phyloP scores from a whole-genome alignment of 805 yeast species.

The Cephaloascus fragrans region DNA sequence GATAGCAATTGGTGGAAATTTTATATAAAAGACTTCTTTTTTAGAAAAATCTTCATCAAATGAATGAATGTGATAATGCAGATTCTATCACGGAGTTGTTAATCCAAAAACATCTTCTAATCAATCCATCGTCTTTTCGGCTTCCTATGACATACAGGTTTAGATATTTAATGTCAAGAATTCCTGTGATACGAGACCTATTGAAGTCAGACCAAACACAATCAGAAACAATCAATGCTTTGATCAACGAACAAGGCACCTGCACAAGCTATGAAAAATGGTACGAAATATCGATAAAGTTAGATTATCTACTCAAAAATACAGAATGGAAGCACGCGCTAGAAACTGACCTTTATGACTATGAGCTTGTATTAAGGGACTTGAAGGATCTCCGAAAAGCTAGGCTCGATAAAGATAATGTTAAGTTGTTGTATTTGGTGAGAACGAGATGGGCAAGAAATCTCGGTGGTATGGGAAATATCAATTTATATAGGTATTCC shows the following conservation, averaged over 20 bases:
- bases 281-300: slow-evolving; percentile 49
- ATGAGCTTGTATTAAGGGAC: slow-evolving; percentile 42
- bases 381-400: slow-evolving; percentile 51
- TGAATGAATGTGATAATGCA: too few species aligned
- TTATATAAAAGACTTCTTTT: too few species aligned
- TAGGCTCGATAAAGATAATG: slow-evolving; percentile 46
- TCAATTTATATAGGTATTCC: slow-evolving; percentile 65
- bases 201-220: too few species aligned
- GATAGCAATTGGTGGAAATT: too few species aligned
- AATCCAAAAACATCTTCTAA: not conserved
- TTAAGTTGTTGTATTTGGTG: slow-evolving; percentile 57
- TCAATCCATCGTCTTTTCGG: not conserved
- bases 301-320: slow-evolving; percentile 58
- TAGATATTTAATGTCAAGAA: too few species aligned
- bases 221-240: not conserved
- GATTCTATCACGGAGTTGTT: not conserved
- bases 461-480: slow-evolving; percentile 80
- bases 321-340: slow-evolving; percentile 63
- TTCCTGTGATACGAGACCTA: too few species aligned
- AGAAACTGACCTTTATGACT: slow-evolving; percentile 67
- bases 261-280: slow-evolving; percentile 40
- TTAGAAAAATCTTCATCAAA: too few species aligned
- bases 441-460: slow-evolving; percentile 82
- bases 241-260: not conserved
- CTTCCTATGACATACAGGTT: too few species aligned